These are phyloP conservation scores for Fragaria nilgerrensis DNA, from an alignment of 306 rosid genomes.

Conservation along the genomic window DNA sequence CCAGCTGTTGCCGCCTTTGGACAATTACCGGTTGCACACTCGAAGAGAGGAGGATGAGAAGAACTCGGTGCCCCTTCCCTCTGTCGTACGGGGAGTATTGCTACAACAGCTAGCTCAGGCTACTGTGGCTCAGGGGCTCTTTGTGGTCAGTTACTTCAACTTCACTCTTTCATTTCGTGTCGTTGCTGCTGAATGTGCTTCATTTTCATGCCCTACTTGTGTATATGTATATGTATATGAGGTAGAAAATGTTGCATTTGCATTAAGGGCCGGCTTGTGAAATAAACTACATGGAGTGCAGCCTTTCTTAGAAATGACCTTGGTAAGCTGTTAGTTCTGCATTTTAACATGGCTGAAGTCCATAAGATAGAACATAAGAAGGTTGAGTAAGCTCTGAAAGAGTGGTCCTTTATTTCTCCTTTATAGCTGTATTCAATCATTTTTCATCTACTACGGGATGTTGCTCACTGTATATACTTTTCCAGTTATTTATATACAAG, in stretches of 20 bases:
- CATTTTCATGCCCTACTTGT: background rate
- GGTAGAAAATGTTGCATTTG: background rate
- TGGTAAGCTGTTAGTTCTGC: background rate
- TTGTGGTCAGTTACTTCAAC: slow-evolving; percentile 48
- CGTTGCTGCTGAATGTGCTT: background rate
- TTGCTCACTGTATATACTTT: background rate
- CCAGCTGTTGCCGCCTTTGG: slow-evolving; percentile 65
- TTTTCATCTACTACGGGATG: background rate
- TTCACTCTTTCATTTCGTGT: background rate
- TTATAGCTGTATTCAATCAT: background rate
- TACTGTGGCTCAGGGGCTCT: slow-evolving; percentile 59
- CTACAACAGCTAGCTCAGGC: slow-evolving; percentile 90
- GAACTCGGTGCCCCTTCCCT: slow-evolving; percentile 61
- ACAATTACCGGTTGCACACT: slow-evolving; percentile 67
- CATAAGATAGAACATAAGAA: background rate
- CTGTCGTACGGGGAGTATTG: slow-evolving; percentile 76
- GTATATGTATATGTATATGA: background rate
- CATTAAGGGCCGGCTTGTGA: background rate
- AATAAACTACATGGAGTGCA: background rate
- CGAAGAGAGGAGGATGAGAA: slow-evolving; percentile 57
- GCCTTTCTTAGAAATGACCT: background rate
- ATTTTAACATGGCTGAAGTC: background rate
- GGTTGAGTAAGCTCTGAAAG: background rate
- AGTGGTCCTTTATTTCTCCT: background rate
- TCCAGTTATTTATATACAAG: background rate